Evolutionary conservation across 1,284 basidiomycete genomes (phyloP), one percentile per base, ranked within the genome.

Genomic region (Ustilago crameri): DNA sequence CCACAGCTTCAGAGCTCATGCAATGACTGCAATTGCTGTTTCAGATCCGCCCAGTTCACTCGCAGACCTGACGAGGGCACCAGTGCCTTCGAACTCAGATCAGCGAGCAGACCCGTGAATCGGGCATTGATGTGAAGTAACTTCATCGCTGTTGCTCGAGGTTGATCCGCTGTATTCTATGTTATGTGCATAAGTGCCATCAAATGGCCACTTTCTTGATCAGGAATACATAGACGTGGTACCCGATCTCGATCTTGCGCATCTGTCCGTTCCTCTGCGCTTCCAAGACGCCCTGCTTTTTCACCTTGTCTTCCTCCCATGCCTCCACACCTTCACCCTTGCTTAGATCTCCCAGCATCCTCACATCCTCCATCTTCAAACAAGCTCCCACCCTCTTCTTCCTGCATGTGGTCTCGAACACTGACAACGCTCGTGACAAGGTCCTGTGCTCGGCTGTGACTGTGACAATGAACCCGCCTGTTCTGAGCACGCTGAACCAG

Each of bases 161-260:
- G n/a, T n/a, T n/a, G n/a, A n/a, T n/a, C n/a, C n/a, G 30, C 30
- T 30, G 30, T 30, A 30, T 30, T 30, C 30, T 30, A 12, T 12
- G 30, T 7, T 30, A 30, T 30, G 30, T 12, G 30, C 12, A 5
- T 30, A 12, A 5, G 0, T 23, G 15, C 7, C 15, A 8, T 17
- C 38, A 67, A 34, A 60, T 54, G 10, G 63, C 69, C 2, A 73
- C 24, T 51, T 73, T 73, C 14, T 57, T 45, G 18, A 73, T 61
- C 20, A 65, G 27, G 27, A 73, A 73, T 3, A 64, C 70, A 45
- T 73, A 73, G 32, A 68, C 70, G 38, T 73, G 70, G 47, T 73
- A 73, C 3, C 70, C 70, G 20, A 73, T 73, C 61, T 73, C 70
- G 47, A 73, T 59, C 58, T 68, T 73, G 27, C 70, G 49, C 65